Conservation (phyloP, 2,329 filamentous ascomycete species). For the Dactylonectria macrodidyma region DNA sequence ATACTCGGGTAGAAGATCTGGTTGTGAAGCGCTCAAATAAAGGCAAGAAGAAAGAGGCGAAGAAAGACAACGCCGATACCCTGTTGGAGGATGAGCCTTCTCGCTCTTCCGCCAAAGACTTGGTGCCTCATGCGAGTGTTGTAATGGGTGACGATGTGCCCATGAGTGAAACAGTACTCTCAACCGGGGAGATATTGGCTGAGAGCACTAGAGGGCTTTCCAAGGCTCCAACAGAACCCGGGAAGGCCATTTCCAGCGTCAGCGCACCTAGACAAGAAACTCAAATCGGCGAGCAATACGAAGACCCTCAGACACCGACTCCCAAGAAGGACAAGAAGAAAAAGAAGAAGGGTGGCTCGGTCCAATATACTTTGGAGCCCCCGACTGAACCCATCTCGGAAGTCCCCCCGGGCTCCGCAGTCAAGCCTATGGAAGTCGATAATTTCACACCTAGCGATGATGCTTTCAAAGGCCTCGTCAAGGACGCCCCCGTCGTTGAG, state of each 20-base stretch:
- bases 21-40: constrained; percentile 41
- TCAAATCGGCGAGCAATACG: background rate
- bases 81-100: background rate
- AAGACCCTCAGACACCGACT: constrained; percentile 31
- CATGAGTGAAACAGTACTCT: constrained; percentile 7
- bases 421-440: constrained; percentile 6
- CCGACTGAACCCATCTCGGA: constrained; percentile 5
- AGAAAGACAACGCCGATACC: constrained; percentile 40
- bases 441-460: constrained; percentile 8
- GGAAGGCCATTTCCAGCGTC: background rate
- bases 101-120: background rate
- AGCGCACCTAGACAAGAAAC: background rate
- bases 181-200: background rate
- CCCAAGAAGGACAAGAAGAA: constrained; percentile 50
- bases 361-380: background rate
- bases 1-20: constrained; percentile 11
- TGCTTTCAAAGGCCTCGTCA: background rate
- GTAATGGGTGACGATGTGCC: constrained; percentile 6
- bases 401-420: background rate
- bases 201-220: background rate
- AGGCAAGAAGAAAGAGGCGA: constrained; percentile 53
- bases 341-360: constrained; percentile 24
- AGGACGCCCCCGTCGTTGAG: background rate
- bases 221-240: background rate
- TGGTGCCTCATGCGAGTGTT: background rate